Evolutionary conservation across 805 yeast species (phyloP).

Genomic region (Ogataea corticis): DNA sequence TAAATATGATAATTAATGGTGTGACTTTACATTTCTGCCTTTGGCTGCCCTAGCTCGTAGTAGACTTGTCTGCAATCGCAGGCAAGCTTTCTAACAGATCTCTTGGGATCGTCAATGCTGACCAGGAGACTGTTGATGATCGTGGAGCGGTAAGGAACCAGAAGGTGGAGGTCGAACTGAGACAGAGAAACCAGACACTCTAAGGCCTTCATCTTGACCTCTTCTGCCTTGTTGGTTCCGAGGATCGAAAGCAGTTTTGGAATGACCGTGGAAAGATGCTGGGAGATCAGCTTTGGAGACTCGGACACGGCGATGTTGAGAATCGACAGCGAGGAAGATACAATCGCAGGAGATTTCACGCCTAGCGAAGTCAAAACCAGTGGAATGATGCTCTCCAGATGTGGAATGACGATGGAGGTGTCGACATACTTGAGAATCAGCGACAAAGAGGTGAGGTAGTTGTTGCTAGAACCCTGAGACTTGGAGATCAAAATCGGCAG

Average conservation of each 20-base stretch:
- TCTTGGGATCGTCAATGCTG: constrained; percentile 70
- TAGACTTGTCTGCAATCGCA: constrained; percentile 78
- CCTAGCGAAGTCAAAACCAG: constrained; percentile 63
- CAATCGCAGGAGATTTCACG: constrained; percentile 20
- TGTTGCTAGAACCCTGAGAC: constrained; percentile 41
- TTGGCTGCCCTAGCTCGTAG: constrained; percentile 49
- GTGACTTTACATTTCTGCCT: constrained; percentile 8
- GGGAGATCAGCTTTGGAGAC: constrained; percentile 50
- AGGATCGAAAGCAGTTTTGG: constrained; percentile 50
- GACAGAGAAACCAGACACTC: constrained; percentile 56
- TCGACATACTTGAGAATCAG: constrained; percentile 66
- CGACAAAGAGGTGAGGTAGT: constrained; percentile 66
- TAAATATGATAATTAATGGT: neutral
- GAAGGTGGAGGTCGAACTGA: constrained; percentile 38
- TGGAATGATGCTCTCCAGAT: constrained; percentile 66
- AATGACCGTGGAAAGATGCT: constrained; percentile 56
- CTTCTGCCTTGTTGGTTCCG: constrained; percentile 29
- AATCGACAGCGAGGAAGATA: constrained; percentile 28
- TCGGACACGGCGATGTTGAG: constrained; percentile 46
- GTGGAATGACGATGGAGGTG: constrained; percentile 60
- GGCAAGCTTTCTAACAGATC: constrained; percentile 74
- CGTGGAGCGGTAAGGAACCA: constrained; percentile 52
- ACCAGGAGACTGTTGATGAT: constrained; percentile 49
- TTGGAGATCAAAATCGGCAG: constrained; percentile 56
- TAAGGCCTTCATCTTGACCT: constrained; percentile 57